These are phyloP conservation scores for Debaryomyces fabryi DNA, from an alignment of 1,139 yeast genomes.

Conservation along the genomic window DNA sequence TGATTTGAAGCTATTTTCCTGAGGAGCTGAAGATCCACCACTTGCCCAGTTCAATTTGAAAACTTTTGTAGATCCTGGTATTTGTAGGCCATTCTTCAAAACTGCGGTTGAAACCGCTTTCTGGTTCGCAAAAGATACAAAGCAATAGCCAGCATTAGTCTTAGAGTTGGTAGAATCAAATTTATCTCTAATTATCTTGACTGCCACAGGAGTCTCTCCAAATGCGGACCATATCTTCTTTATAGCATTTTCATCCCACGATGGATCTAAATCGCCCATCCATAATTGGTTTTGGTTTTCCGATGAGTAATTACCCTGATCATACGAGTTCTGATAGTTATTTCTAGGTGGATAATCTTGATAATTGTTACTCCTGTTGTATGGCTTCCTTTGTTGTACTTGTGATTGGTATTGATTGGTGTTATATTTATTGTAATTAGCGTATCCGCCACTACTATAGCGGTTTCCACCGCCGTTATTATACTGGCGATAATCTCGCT, in stretches of 20 bases:
- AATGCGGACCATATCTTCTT: conserved; percentile 62
- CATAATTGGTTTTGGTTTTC: conserved; percentile 49
- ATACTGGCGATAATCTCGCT: conserved; percentile 6
- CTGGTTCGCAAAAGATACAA: conserved; percentile 73
- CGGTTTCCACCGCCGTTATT: background rate
- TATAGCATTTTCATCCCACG: conserved; percentile 76
- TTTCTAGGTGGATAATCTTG: conserved; percentile 8
- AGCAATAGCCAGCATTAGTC: conserved; percentile 59
- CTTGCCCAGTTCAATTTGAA: conserved; percentile 88
- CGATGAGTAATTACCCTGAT: conserved; percentile 13
- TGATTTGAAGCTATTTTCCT: conserved; percentile 3
- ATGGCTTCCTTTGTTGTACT: conserved; percentile 7
- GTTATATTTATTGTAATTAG: conserved; percentile 1
- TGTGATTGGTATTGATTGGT: conserved; percentile 3
- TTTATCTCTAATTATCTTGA: conserved; percentile 44
- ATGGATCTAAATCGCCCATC: conserved; percentile 95
- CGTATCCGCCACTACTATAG: conserved; percentile 1
- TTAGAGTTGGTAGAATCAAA: conserved; percentile 18
- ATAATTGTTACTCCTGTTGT: conserved; percentile 7
- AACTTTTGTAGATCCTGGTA: conserved; percentile 59
- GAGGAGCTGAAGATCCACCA: conserved; percentile 34
- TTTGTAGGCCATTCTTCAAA: conserved; percentile 64
- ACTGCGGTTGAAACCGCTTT: conserved; percentile 74
- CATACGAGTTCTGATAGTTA: conserved; percentile 16
- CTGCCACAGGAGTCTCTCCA: conserved; percentile 40